Evolutionary conservation across 768 basidiomycete species (phyloP), one percentile per base, ranked within the genome.

Genomic region (Jaapia argillacea): DNA sequence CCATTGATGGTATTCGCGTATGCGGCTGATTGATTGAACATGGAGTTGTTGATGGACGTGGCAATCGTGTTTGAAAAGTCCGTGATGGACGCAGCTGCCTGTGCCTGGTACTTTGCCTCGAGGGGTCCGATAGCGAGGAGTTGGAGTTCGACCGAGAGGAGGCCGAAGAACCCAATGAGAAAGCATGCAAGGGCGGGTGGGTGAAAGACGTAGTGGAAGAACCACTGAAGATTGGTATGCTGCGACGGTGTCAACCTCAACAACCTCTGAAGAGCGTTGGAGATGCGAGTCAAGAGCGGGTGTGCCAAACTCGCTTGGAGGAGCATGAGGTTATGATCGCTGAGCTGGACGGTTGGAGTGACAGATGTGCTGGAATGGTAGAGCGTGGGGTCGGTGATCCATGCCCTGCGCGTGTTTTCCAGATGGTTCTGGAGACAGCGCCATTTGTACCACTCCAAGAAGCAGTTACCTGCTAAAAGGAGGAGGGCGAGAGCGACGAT

Each of bases 401-500:
- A 90, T 3, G 84, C 85, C 49, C 81, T 72, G 36, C 88, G 83
- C 4, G 81, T 87, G 45, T 69, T 69, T 53, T 72, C 71, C 45
- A 91, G 64, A 52, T 87, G 79, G 3, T 51, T 53, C 62, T 76
- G 76, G 58, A 86, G 71, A 57, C 66, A 77, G 10, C 74, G 70
- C 85, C 90, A 96, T 54, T 84, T 85, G 70, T 81, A 91, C 85
- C 89, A 91, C 53, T 91, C 88, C 52, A 93, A 66, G 3, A 80
- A 58, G 49, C 78, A 84, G 60, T 91, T 76, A 26, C 77, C 77
- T 6, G 70, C 77, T 51, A 92, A 70, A 40, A 93, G 73, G 43
- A 90, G 53, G 28, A 90, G 58, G n/a, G 85, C 79, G 27, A 83
- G 60, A 35, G 79, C 58, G 43, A 88, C 70, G 50, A 96, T 63